Evolutionary conservation across 192 early-diverging fungal species (phyloP).

Genomic region (Coemansia sp.): DNA sequence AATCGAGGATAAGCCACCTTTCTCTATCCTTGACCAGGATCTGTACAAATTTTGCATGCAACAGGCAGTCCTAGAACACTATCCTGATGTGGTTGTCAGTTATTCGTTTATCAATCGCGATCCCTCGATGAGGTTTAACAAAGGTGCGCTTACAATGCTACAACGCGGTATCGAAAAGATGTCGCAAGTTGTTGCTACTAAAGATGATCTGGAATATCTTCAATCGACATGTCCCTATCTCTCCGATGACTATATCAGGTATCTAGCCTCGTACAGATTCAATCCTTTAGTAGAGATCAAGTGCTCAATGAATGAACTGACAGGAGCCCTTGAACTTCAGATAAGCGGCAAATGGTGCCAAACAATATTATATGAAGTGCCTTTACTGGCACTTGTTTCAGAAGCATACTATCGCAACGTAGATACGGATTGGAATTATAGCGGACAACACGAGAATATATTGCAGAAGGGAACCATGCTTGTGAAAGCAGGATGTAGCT

Average conservation of each 20-base stretch:
- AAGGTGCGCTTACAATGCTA: slow-evolving; percentile 50
- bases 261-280: slow-evolving; percentile 61
- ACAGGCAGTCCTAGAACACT: slow-evolving; percentile 70
- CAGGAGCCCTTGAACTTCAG: slow-evolving; percentile 43
- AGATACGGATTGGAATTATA: slow-evolving; percentile 68
- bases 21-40: slow-evolving; percentile 78
- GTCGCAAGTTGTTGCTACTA: slow-evolving; percentile 7
- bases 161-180: slow-evolving; percentile 39
- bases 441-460: slow-evolving; percentile 59
- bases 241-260: slow-evolving; percentile 58
- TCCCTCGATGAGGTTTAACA: slow-evolving; percentile 41
- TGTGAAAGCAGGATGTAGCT: slow-evolving; percentile 58
- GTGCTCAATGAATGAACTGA: slow-evolving; percentile 15
- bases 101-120: slow-evolving; percentile 72
- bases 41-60: slow-evolving; percentile 86
- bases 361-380: slow-evolving; percentile 76
- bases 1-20: slow-evolving; percentile 22
- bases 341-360: slow-evolving; percentile 67
- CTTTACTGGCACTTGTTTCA: slow-evolving; percentile 65
- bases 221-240: slow-evolving; percentile 56
- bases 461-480: slow-evolving; percentile 55
- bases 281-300: slow-evolving; percentile 13
- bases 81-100: slow-evolving; percentile 57
- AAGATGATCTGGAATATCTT: slow-evolving; percentile 50
- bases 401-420: slow-evolving; percentile 68